Base-by-base conservation (phyloP, 2,329 filamentous ascomycete genomes). In the Fusarium acutatum region DNA sequence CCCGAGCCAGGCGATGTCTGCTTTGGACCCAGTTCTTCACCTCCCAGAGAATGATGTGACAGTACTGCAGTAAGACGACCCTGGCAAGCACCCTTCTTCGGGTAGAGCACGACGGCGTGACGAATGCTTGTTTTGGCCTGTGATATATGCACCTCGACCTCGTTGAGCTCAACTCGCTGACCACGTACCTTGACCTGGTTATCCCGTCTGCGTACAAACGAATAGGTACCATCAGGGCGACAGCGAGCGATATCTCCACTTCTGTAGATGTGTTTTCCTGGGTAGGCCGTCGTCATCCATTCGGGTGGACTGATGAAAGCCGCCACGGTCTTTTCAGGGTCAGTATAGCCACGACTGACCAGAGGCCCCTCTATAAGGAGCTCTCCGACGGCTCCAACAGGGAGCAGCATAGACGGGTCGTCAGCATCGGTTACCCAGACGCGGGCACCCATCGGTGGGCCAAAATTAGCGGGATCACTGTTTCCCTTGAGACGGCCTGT, bases 171-270 rank as follows among this genome's bases (percentile, higher is more conserved):
- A 24, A 64, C 37, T 2, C 78, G 71, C 35, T 80, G 76, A 20
- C 79, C 78, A 15, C 71, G 72, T 28, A 80, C 64, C 66, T 81
- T 81, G 30, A 79, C 72, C 52, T 81, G 77, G 7, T 60, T 54
- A 52, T 81, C 79, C 20, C 73, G 72, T 4, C 79, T 71, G 37
- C 79, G 72, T 22, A 78, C 57, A 59, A 68, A 77, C 7, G 59
- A 49, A 26, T 38, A 54, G 35, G 35, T 30, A 40, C 35, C 50
- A 40, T 54, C 50, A 54, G 50, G 50, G 35, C 24, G 50, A 24
- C 35, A n/a, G 24, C 50, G 50, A 38, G 5, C 50, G 11, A 54
- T 54, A 30, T 40, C 50, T 15, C 50, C 50, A 54, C 50, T 54
- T 40, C 50, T 28, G 50, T 54, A 54, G 34, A 40, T 9, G 17